A percentile compares a stretch with the other conserved stretches of the same genome.
These are phyloP conservation scores for Penicillium angulare DNA, from an alignment of 495 filamentous ascomycete species.

Conservation along the genomic window DNA sequence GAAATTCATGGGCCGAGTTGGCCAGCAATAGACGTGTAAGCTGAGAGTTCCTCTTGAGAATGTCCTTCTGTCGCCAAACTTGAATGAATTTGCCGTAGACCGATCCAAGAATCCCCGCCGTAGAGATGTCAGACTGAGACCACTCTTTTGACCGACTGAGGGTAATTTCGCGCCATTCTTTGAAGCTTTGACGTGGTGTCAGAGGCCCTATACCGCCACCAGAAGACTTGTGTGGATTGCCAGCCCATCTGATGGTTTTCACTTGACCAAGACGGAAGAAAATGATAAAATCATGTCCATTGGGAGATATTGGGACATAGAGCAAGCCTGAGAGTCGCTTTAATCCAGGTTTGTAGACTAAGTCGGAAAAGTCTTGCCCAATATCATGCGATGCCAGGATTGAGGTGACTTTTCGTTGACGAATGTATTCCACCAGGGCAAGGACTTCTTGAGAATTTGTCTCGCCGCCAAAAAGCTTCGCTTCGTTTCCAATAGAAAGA, in stretches of 20 bases:
- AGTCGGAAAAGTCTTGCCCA: slow-evolving; percentile 71
- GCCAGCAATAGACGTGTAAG: slow-evolving; percentile 74
- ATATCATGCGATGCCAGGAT: slow-evolving; percentile 78
- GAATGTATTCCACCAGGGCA: slow-evolving; percentile 79
- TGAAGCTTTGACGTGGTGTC: slow-evolving; percentile 24
- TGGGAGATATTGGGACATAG: slow-evolving; percentile 71
- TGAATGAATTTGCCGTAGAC: slow-evolving; percentile 87
- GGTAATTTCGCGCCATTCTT: slow-evolving; percentile 23
- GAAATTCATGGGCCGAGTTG: slow-evolving; percentile 88
- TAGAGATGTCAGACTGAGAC: slow-evolving; percentile 61
- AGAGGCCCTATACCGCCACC: slow-evolving; percentile 18
- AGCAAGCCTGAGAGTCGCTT: slow-evolving; percentile 72
- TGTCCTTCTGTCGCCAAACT: slow-evolving; percentile 87
- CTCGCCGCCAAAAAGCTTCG: slow-evolving; percentile 74
- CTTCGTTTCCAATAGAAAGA: slow-evolving; percentile 77
- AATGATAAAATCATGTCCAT: slow-evolving; percentile 79
- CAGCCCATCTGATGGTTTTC: slow-evolving; percentile 80
- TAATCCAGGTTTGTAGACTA: slow-evolving; percentile 76
- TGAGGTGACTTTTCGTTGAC: slow-evolving; percentile 65
- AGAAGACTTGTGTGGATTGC: slow-evolving; percentile 75
- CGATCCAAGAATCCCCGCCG: slow-evolving; percentile 77
- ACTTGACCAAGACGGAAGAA: slow-evolving; percentile 78
- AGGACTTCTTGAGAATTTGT: slow-evolving; percentile 81
- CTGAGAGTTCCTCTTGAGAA: slow-evolving; percentile 70
- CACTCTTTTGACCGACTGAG: slow-evolving; percentile 28